Conservation (phyloP, 1,284 basidiomycete species). For the Rhizoctonia solani region DNA sequence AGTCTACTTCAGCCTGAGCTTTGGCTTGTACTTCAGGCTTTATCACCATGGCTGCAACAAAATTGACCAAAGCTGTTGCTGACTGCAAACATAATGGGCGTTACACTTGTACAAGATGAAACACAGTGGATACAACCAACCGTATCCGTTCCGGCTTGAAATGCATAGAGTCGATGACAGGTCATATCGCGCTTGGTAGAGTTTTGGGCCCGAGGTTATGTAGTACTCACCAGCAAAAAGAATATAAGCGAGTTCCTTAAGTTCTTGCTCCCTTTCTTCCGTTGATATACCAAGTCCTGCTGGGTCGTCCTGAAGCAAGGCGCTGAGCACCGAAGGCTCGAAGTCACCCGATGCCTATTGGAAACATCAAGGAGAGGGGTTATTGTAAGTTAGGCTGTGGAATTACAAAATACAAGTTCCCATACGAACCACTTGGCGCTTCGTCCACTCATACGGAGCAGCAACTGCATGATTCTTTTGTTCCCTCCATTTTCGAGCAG, state of each 20-base stretch:
- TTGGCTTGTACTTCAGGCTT: conserved; percentile 41
- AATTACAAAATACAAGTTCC: too few species aligned
- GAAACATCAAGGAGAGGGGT: too few species aligned
- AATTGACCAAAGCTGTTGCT: conserved; percentile 38
- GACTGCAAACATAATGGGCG: conserved; percentile 31
- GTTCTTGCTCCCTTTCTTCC: not conserved
- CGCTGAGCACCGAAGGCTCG: conserved; percentile 9
- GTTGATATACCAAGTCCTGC: not conserved
- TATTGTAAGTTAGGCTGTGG: not conserved
- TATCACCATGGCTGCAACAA: conserved; percentile 41
- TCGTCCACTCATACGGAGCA: conserved; percentile 5
- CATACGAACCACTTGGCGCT: conserved; percentile 13
- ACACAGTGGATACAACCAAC: not conserved
- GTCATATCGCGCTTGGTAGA: not conserved
- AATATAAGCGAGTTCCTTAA: too few species aligned
- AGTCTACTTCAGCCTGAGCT: conserved; percentile 42
- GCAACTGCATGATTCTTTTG: conserved; percentile 16
- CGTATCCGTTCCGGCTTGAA: conserved; percentile 19
- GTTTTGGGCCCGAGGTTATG: too few species aligned
- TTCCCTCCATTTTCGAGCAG: conserved; percentile 4
- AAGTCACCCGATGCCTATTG: too few species aligned
- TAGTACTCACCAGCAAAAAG: too few species aligned
- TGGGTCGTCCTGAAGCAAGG: conserved; percentile 4
- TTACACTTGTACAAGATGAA: not conserved
- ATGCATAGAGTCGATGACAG: not conserved